Evolutionary conservation across 305 asterid genomes (phyloP).

Genomic region (Rubia tinctorum): DNA sequence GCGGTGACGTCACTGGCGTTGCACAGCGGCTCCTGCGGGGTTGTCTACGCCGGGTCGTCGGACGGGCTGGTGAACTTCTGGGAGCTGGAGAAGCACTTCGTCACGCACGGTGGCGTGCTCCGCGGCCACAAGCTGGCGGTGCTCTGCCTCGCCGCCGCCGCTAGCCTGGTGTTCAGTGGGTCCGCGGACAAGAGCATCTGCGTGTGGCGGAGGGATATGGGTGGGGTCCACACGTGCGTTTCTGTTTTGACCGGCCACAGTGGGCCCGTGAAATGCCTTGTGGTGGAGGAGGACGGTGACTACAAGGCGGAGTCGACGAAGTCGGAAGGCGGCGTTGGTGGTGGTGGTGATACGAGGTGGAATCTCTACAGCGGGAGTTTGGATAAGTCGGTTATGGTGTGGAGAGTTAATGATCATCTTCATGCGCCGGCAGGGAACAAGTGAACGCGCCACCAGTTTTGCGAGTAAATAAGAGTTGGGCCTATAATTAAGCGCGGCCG

Average conservation of each 20-base stretch:
- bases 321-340: constrained; percentile 28
- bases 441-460: constrained; percentile 13
- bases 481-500: background rate
- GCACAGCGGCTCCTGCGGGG: constrained; percentile 25
- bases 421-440: constrained; percentile 2
- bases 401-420: constrained; percentile 30
- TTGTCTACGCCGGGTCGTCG: constrained; percentile 75
- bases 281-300: constrained; percentile 41
- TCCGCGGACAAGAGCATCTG: constrained; percentile 84
- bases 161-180: constrained; percentile 68
- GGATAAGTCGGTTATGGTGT: constrained; percentile 44
- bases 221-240: constrained; percentile 56
- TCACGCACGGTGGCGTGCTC: constrained; percentile 66
- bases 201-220: constrained; percentile 78
- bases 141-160: constrained; percentile 63
- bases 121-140: constrained; percentile 90
- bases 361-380: constrained; percentile 49
- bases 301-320: constrained; percentile 26
- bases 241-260: constrained; percentile 64
- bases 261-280: constrained; percentile 88
- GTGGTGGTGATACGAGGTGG: constrained; percentile 22
- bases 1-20: constrained; percentile 78
- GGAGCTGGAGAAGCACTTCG: constrained; percentile 55
- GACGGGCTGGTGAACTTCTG: constrained; percentile 88
- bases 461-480: background rate